phyloP scores from a whole-genome alignment of 2,329 filamentous ascomycete genomes.

The Neodidymelliopsis sp. region DNA sequence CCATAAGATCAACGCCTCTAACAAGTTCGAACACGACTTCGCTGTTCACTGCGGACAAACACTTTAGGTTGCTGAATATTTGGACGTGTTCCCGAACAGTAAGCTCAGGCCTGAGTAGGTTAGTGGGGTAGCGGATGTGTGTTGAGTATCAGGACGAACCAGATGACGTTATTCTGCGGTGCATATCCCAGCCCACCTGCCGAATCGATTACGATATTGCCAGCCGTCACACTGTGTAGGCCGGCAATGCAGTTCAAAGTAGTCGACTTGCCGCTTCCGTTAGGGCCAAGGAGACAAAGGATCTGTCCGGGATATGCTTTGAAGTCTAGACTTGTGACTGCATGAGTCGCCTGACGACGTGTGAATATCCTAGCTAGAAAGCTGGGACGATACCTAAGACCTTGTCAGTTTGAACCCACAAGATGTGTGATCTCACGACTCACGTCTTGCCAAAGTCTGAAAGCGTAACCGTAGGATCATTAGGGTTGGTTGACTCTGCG shows the following conservation, averaged over 20 bases:
- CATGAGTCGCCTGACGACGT: constrained; percentile 27
- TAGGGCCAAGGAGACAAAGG: constrained; percentile 36
- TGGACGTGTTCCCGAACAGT: constrained; percentile 40
- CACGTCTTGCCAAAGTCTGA: constrained; percentile 32
- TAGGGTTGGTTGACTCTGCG: constrained; percentile 3
- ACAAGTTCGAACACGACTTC: constrained; percentile 57
- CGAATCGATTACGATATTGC: constrained; percentile 30
- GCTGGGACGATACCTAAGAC: constrained; percentile 21
- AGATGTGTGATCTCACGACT: neutral
- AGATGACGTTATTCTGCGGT: constrained; percentile 38
- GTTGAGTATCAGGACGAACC: constrained; percentile 1
- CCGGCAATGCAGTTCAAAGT: constrained; percentile 37
- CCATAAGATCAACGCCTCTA: constrained; percentile 72
- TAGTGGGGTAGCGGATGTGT: constrained; percentile 42
- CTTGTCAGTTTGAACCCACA: neutral
- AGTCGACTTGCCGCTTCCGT: constrained; percentile 37
- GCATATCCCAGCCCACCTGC: constrained; percentile 36
- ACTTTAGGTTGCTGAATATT: constrained; percentile 40
- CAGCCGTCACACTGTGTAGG: constrained; percentile 32
- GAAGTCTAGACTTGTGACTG: constrained; percentile 30
- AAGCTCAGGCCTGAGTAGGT: constrained; percentile 28
- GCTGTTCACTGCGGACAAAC: constrained; percentile 42
- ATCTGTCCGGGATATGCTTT: constrained; percentile 35
- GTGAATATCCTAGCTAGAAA: constrained; percentile 29
- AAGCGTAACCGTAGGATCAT: constrained; percentile 51